Percentiles rank a stretch among this genome's conserved stretches.
Conservation (phyloP, 176 grass and related monocot genomes). For the Puccinellia tenuiflora region DNA sequence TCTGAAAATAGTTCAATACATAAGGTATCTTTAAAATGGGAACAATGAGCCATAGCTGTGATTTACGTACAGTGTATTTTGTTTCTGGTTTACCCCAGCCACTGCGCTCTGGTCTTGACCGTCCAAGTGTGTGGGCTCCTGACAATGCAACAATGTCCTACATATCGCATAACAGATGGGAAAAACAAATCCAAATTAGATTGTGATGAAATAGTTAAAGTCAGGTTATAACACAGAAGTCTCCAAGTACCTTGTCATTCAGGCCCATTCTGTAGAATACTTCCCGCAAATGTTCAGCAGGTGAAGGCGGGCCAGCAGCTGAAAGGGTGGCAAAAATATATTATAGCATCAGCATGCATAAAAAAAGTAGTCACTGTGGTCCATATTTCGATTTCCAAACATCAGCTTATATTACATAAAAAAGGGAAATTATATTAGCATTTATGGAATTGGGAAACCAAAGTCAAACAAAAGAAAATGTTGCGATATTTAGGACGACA, state of each 20-base stretch:
- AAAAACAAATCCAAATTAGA: constrained; percentile 4
- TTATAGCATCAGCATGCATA: neutral
- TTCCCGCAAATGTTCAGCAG: constrained; percentile 77
- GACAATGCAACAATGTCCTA: constrained; percentile 94
- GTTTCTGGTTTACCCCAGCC: constrained; percentile 97
- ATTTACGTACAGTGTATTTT: constrained; percentile 79
- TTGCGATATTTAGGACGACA: neutral
- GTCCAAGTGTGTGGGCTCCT: constrained; percentile 97
- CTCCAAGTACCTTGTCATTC: constrained; percentile 59
- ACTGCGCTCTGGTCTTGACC: constrained; percentile 77
- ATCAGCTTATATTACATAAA: neutral
- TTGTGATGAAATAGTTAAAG: neutral
- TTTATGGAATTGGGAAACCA: neutral
- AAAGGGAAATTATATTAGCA: neutral
- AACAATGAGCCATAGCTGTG: neutral
- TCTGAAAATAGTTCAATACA: neutral
- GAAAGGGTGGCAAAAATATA: constrained; percentile 15
- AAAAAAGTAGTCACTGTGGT: neutral
- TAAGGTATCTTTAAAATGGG: neutral
- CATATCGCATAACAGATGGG: constrained; percentile 2
- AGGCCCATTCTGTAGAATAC: constrained; percentile 99
- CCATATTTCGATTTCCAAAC: neutral
- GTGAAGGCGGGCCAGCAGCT: constrained; percentile 90
- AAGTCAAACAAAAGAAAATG: neutral
- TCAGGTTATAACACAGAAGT: neutral